Conservation (phyloP, 345 rosid genomes). For the Aurinia saxatilis region DNA sequence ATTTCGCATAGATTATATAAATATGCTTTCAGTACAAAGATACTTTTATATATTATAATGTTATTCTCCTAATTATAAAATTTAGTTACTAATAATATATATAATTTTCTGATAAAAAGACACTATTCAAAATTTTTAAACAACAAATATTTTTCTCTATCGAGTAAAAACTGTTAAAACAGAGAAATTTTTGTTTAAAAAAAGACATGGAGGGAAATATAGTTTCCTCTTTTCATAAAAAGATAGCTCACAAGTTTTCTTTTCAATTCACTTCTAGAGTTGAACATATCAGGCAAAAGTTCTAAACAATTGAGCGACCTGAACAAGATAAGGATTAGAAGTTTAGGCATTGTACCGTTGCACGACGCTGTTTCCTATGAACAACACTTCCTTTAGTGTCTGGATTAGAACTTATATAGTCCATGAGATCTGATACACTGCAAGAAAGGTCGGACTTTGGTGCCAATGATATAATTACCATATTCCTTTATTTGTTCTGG, state of each 20-base stretch:
- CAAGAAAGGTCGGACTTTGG: conserved; percentile 30
- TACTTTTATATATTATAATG: too few relatives aligned
- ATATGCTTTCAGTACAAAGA: too few relatives aligned
- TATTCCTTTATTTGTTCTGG: conserved; percentile 23
- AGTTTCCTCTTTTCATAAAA: too few relatives aligned
- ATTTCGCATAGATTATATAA: too few relatives aligned
- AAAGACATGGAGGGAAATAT: too few relatives aligned
- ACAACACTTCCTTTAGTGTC: conserved; percentile 77
- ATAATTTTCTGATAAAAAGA: too few relatives aligned
- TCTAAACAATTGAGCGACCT: conserved; percentile 11
- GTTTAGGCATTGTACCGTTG: conserved; percentile 47
- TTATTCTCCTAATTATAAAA: too few relatives aligned
- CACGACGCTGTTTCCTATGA: conserved; percentile 75
- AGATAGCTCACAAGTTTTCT: background rate
- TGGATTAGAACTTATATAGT: conserved; percentile 84
- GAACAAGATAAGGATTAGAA: conserved; percentile 2
- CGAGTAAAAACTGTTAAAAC: too few relatives aligned
- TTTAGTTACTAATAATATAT: too few relatives aligned
- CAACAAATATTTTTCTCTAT: too few relatives aligned
- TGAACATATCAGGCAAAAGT: background rate
- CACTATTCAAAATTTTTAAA: too few relatives aligned
- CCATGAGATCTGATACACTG: conserved; percentile 96
- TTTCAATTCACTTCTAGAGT: conserved; percentile 3
- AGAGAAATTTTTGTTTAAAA: too few relatives aligned
- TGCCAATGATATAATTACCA: conserved; percentile 27